Percentiles rank a stretch among this genome's conserved stretches.
These are phyloP conservation scores for Dothidotthia symphoricarpi DNA, from an alignment of 2,329 filamentous ascomycete species.

Conservation along the genomic window DNA sequence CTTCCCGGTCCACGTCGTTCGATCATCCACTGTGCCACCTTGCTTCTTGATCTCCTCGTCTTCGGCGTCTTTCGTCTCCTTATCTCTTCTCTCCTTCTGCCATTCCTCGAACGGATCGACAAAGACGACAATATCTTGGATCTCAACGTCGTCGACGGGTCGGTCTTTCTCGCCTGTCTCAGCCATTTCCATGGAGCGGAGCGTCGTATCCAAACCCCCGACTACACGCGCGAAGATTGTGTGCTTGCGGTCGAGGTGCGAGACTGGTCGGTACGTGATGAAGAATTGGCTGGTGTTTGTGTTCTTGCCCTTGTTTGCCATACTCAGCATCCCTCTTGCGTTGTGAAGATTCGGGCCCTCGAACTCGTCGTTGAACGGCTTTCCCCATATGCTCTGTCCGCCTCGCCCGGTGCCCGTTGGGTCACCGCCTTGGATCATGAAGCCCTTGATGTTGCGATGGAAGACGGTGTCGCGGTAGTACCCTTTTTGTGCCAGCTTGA, in stretches of 20 bases:
- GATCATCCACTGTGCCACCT: slow-evolving; percentile 81
- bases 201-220: slow-evolving; percentile 67
- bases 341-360: slow-evolving; percentile 87
- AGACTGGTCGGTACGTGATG: slow-evolving; percentile 79
- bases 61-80: slow-evolving; percentile 61
- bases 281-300: slow-evolving; percentile 97
- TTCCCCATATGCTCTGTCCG: slow-evolving; percentile 89
- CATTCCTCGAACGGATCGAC: slow-evolving; percentile 97
- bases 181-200: slow-evolving; percentile 74
- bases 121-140: slow-evolving; percentile 80
- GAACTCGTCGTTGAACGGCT: slow-evolving; percentile 91
- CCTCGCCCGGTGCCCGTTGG: slow-evolving; percentile 88
- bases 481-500: slow-evolving; percentile 79
- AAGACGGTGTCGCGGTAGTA: slow-evolving; percentile 85
- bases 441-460: slow-evolving; percentile 90
- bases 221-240: slow-evolving; percentile 92
- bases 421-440: slow-evolving; percentile 98
- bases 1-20: slow-evolving; percentile 95
- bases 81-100: slow-evolving; percentile 59
- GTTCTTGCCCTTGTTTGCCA: slow-evolving; percentile 99
- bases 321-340: slow-evolving; percentile 74
- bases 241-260: slow-evolving; percentile 91
- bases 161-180: slow-evolving; percentile 72
- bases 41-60: slow-evolving; percentile 61
- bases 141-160: slow-evolving; percentile 74